Conservation (phyloP, 495 filamentous ascomycete genomes). For the Penicillium tannophilum region DNA sequence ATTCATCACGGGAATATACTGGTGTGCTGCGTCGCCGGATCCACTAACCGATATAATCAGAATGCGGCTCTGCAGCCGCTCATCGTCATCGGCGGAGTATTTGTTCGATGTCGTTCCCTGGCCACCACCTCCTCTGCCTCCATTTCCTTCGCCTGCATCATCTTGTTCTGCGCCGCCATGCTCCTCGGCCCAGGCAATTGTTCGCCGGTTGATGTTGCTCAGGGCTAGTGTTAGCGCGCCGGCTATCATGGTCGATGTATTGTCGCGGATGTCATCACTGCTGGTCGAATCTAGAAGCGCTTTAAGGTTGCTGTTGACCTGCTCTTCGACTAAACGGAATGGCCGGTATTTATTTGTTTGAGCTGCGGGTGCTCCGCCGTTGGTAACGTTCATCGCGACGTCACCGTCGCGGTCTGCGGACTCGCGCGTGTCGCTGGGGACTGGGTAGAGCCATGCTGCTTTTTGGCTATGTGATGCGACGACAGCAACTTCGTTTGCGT, state of each 20-base stretch:
- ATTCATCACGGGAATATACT: slow-evolving; percentile 99
- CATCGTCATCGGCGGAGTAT: slow-evolving; percentile 38
- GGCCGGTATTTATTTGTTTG: slow-evolving; percentile 92
- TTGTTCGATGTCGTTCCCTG: slow-evolving; percentile 30
- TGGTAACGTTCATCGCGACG: slow-evolving; percentile 35
- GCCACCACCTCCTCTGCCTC: slow-evolving; percentile 16
- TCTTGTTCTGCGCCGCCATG: slow-evolving; percentile 45
- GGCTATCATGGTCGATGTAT: slow-evolving; percentile 78
- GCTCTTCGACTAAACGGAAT: slow-evolving; percentile 81
- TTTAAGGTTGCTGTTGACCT: slow-evolving; percentile 70
- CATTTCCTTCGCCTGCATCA: slow-evolving; percentile 31
- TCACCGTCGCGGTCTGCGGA: slow-evolving; percentile 40
- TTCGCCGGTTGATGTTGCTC: slow-evolving; percentile 75
- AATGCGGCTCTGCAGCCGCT: slow-evolving; percentile 77
- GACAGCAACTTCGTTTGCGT: slow-evolving; percentile 90
- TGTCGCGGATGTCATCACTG: slow-evolving; percentile 56
- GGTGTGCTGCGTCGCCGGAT: slow-evolving; percentile 77
- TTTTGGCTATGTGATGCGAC: slow-evolving; percentile 83
- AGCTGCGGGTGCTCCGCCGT: slow-evolving; percentile 11
- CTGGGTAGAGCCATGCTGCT: slow-evolving; percentile 87
- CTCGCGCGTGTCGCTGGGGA: slow-evolving; percentile 18
- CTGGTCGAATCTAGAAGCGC: slow-evolving; percentile 68
- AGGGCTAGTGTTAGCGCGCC: slow-evolving; percentile 90
- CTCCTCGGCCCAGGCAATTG: slow-evolving; percentile 48
- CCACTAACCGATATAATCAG: slow-evolving; percentile 83